Base-by-base conservation (phyloP, 257 asterid species). In the Linaria vulgaris region DNA sequence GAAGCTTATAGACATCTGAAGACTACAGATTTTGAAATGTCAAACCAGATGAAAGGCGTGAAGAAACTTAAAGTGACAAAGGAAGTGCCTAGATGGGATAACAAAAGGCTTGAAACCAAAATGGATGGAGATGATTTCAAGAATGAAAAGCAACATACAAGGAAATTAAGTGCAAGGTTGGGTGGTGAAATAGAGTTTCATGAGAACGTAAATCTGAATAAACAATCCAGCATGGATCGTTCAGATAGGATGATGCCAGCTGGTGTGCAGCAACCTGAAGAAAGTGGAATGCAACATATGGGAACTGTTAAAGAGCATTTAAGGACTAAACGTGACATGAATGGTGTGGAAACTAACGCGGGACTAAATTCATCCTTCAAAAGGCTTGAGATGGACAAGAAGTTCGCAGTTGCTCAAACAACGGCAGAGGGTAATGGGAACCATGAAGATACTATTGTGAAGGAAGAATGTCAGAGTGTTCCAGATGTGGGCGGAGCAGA, bases 391-490 rank as follows among this genome's bases (percentile, higher is more conserved):
- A 59, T 53, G 50, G 73, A 64, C 64, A 64, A 73, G 67, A 67
- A 43, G 24, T 47, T 14, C 16, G 23, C 23, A 58, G 72, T 72
- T 76, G 59, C 76, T 68, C 74, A 61, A 72, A 61, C 64, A 30
- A 63, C 30, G 31, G 52, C 76, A 57, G 69, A 65, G 63, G 59
- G 53, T 71, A 67, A 72, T 69, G 69, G 45, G 63, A 78, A 63
- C 68, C 59, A 38, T 23, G 56, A 57, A 27, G 70, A 43, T 50
- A 62, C 61, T 65, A 66, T 72, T 59, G 59, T 39, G 67, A 46
- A 54, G 55, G 79, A 75, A 54, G 79, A 76, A 48, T 67, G 55
- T 68, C 82, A 73, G 59, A 67, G 72, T 56, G 72, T 70, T 37
- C 73, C 38, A 50, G 72, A 65, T 66, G 65, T 62, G 66, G 79